Conservation (phyloP, 257 asterid genomes). For the Fraxinus anomala region DNA sequence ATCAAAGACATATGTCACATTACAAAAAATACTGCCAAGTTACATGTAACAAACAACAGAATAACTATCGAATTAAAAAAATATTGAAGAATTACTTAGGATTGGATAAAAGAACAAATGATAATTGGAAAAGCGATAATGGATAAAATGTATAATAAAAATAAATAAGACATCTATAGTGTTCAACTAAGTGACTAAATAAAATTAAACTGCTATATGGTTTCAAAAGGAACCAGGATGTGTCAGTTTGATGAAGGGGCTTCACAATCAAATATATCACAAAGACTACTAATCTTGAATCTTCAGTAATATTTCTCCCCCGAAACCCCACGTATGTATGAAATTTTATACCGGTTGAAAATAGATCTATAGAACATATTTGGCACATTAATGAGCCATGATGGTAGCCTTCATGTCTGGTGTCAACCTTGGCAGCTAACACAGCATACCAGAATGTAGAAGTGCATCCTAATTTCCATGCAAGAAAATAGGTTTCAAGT, state of each 20-base stretch:
- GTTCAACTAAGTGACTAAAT: not conserved
- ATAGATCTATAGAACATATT: not conserved
- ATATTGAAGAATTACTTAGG: not conserved
- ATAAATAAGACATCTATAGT: not conserved
- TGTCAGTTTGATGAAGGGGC: not conserved
- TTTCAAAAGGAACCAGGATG: not conserved
- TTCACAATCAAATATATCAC: not conserved
- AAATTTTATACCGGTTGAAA: not conserved
- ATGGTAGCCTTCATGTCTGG: not conserved
- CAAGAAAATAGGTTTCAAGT: not conserved
- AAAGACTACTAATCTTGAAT: not conserved
- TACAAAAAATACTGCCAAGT: constrained; percentile 16
- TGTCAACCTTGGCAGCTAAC: not conserved
- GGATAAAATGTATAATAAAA: too few relatives aligned
- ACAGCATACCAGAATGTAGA: not conserved
- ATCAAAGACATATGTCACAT: constrained; percentile 31
- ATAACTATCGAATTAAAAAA: constrained; percentile 2
- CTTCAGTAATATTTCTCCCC: not conserved
- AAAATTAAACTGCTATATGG: not conserved
- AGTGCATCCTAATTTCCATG: constrained; percentile 1
- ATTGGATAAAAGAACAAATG: too few relatives aligned
- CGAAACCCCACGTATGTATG: not conserved
- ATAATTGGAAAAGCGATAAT: too few relatives aligned
- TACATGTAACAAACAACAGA: not conserved
- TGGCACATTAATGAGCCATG: not conserved